Percentiles rank a stretch among this genome's conserved stretches.
These are phyloP conservation scores for Neostapfia colusana DNA, from an alignment of 176 grass and related monocot species.

Conservation along the genomic window DNA sequence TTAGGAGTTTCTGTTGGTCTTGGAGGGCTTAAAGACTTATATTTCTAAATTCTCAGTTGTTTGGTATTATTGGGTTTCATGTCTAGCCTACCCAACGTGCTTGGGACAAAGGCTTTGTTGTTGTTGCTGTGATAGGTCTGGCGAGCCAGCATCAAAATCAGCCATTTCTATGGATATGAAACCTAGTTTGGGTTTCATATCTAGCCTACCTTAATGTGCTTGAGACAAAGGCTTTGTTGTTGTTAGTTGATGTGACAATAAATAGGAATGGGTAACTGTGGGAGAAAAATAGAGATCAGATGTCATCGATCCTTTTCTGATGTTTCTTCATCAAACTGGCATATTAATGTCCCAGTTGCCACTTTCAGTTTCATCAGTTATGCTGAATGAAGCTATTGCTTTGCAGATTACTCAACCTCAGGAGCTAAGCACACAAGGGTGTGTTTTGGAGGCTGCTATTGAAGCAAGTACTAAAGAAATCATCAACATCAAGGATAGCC, in stretches of 20 bases:
- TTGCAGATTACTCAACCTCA: conserved; percentile 59
- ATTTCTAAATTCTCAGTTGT: not conserved
- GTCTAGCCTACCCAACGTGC: too few species aligned
- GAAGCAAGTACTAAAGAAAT: conserved; percentile 78
- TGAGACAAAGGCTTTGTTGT: too few species aligned
- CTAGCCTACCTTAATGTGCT: too few species aligned
- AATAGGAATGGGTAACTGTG: conserved; percentile 20
- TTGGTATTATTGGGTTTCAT: conserved; percentile 20
- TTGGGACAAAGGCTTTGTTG: too few species aligned
- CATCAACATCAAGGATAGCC: conserved; percentile 64
- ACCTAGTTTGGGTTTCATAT: too few species aligned
- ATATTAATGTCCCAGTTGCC: conserved; percentile 30
- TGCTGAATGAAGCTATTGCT: conserved; percentile 22
- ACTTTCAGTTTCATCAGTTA: conserved; percentile 17
- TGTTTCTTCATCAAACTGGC: conserved; percentile 14
- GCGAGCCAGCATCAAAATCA: too few species aligned
- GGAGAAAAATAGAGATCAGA: too few species aligned
- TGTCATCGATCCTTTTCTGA: not conserved
- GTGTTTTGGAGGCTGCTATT: conserved; percentile 78
- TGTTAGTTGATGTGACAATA: conserved; percentile 11
- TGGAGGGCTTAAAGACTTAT: too few species aligned
- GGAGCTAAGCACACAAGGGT: conserved; percentile 72
- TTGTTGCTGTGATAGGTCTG: too few species aligned
- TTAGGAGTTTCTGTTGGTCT: too few species aligned
- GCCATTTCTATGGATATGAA: too few species aligned